These are phyloP conservation scores for Eutrema japonicum DNA, from an alignment of 345 rosid species.

Conservation along the genomic window DNA sequence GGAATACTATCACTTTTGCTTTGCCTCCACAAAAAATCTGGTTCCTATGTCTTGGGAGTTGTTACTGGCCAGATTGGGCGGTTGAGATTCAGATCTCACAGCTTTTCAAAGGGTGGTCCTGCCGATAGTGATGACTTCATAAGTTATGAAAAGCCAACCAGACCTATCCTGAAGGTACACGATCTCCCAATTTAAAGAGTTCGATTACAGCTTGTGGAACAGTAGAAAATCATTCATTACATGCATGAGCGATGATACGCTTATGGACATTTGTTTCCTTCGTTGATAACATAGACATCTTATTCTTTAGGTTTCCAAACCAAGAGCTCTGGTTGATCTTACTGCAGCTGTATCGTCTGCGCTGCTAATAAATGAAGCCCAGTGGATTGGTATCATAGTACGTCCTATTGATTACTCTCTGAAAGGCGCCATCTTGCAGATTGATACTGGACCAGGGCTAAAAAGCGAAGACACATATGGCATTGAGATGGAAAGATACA, in stretches of 20 bases:
- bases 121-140: slow-evolving; percentile 95
- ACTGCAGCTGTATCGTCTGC: slow-evolving; percentile 85
- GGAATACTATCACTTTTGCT: slow-evolving; percentile 67
- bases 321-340: slow-evolving; percentile 96
- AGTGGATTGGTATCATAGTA: slow-evolving; percentile 86
- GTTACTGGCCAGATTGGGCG: slow-evolving; percentile 95
- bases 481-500: slow-evolving; percentile 84
- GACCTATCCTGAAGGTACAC: slow-evolving; percentile 85
- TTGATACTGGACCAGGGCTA: slow-evolving; percentile 97
- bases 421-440: slow-evolving; percentile 80
- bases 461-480: slow-evolving; percentile 70
- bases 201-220: slow-evolving; percentile 14
- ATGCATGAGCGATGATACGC: slow-evolving; percentile 32
- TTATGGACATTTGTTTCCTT: slow-evolving; percentile 32
- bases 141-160: slow-evolving; percentile 95
- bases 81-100: slow-evolving; percentile 92
- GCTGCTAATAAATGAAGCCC: slow-evolving; percentile 85
- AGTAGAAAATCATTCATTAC: slow-evolving; percentile 1
- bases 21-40: slow-evolving; percentile 93
- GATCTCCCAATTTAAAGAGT: slow-evolving; percentile 31
- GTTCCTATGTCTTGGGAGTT: slow-evolving; percentile 92
- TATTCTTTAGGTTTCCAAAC: slow-evolving; percentile 70
- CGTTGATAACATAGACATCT: slow-evolving; percentile 36
- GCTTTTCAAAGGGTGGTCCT: slow-evolving; percentile 94
- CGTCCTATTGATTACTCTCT: slow-evolving; percentile 82